Evolutionary conservation across 1,284 basidiomycete genomes (phyloP).

Genomic region (Ganoderma multipileum): DNA sequence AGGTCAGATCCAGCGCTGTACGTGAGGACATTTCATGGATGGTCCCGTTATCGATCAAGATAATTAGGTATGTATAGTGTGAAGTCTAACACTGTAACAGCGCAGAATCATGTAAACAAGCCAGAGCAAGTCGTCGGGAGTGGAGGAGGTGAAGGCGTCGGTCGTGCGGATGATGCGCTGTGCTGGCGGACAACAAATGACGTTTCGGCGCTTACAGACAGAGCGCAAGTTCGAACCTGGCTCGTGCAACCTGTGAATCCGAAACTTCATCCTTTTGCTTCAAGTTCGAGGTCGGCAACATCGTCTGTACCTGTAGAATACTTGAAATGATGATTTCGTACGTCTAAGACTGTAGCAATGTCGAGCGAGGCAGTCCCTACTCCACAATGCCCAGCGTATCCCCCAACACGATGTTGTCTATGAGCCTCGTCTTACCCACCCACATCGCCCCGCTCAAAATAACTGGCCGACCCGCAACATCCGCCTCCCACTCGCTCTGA

Average conservation of each 20-base stretch:
- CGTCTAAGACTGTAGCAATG: no score
- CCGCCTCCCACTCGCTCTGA: slow-evolving; percentile 37
- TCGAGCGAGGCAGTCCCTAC: slow-evolving; percentile 1
- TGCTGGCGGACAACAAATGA: no score
- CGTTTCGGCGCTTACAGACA: not conserved
- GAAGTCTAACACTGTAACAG: not conserved
- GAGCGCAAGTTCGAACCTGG: not conserved
- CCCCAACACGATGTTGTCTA: slow-evolving; percentile 91
- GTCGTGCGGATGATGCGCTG: no score
- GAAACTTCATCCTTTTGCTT: no score
- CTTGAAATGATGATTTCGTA: no score
- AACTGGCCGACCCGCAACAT: slow-evolving; percentile 50
- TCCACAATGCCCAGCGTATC: slow-evolving; percentile 38
- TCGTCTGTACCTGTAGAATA: no score
- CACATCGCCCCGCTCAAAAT: slow-evolving; percentile 91
- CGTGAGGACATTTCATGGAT: slow-evolving; percentile 11
- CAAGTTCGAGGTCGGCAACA: no score
- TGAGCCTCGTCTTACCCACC: slow-evolving; percentile 89
- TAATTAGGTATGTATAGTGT: not conserved
- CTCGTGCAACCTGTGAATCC: not conserved
- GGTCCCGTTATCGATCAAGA: not conserved
- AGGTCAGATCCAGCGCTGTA: slow-evolving; percentile 61
- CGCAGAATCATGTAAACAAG: not conserved
- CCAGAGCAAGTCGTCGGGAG: not conserved
- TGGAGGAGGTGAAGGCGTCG: not conserved